A percentile compares a stretch with the other conserved stretches of the same genome.
phyloP scores from a whole-genome alignment of 495 filamentous ascomycete species.

The Aspergillus homomorphus region DNA sequence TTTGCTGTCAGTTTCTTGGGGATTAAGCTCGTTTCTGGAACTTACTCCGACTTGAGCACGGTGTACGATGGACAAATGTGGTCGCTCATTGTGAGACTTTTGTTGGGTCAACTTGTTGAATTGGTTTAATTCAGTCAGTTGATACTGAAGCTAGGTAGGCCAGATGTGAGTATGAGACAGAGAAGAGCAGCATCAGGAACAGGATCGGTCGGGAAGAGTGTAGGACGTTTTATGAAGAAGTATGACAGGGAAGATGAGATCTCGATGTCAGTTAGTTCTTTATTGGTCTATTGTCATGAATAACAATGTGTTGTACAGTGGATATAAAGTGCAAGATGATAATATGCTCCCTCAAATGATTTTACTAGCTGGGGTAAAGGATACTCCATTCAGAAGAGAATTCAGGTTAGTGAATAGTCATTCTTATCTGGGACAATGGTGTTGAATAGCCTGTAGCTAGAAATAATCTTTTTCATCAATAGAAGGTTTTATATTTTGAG shows the following conservation, averaged over 20 bases:
- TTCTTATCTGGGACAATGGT: not conserved
- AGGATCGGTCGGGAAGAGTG: not conserved
- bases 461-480: too few relatives aligned
- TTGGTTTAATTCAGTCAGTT: not conserved
- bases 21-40: not conserved
- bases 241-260: not conserved
- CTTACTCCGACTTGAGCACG: constrained; percentile 22
- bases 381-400: not conserved
- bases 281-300: not conserved
- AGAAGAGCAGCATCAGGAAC: too few relatives aligned
- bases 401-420: not conserved
- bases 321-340: not conserved
- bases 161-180: not conserved
- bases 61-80: constrained; percentile 13
- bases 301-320: not conserved
- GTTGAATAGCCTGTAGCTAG: not conserved
- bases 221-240: not conserved
- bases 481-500: too few relatives aligned
- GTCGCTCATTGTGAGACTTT: constrained; percentile 5
- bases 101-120: not conserved
- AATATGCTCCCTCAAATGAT: not conserved
- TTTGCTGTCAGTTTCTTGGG: constrained; percentile 12
- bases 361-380: not conserved
- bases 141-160: not conserved
- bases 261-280: not conserved